Evolutionary conservation across 257 asterid genomes (phyloP), one percentile per base, ranked within the genome.

Genomic region (Leptodermis oblonga): DNA sequence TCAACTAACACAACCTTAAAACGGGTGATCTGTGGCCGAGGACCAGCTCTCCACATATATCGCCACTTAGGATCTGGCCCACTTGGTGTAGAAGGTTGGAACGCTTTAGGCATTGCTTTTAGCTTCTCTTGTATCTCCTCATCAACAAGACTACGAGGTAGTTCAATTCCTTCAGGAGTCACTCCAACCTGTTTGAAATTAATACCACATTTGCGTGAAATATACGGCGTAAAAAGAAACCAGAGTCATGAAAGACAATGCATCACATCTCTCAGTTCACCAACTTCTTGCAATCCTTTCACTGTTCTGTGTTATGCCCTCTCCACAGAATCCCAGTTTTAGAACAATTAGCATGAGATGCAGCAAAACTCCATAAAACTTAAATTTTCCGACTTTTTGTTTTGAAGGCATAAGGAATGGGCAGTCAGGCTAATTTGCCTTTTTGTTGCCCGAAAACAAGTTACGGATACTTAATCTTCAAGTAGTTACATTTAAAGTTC

Each of bases 1-100:
- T 41, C 31, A 17, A 36, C 36, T 63, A 71, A 68, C 36, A 52
- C 45, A 74, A 90, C 99, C 97, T 91, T 89, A 83, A 85, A 94
- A 53, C 73, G 74, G 82, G 99, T 91, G 66, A 73, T 72, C 56
- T 77, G 72, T 20, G 97, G 97, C 59, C 97, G 87, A 51, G 95
- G 85, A 65, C 99, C 99, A 82, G 84, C 86, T 78, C 99, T 94
- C 99, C 97, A 94, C 99, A 94, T 94, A 72, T 89, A 94, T 41
- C 99, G 92, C 99, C 99, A 91, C 83, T 94, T 94, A 56, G 92
- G 97, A 71, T 94, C 99, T 22, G 99, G 96, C 54, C 99, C 99
- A 62, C 82, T 48, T 25, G 96, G 97, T 65, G 74, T 78, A 48
- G 81, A 74, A 65, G 99, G 96, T 71, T 77, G 87, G 77, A 62